phyloP scores from a whole-genome alignment of 495 filamentous ascomycete species.

The Astrocystis sublimbata region DNA sequence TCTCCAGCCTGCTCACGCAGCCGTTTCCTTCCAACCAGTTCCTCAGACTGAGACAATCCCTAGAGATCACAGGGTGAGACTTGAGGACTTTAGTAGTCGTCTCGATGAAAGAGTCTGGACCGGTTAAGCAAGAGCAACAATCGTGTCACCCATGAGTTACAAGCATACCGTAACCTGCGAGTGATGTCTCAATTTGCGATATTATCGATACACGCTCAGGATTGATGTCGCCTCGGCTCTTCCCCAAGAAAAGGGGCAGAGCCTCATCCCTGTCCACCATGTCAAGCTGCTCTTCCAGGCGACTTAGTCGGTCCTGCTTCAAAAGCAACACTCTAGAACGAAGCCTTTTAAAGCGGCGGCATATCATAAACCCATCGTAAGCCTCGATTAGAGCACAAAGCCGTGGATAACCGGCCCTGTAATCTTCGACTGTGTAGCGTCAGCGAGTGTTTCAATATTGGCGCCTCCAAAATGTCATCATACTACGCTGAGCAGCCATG shows the following conservation, averaged over 20 bases:
- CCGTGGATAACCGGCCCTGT: conserved; percentile 35
- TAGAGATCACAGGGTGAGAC: conserved; percentile 10
- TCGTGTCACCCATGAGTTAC: background rate
- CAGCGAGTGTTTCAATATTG: background rate
- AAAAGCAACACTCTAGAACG: conserved; percentile 28
- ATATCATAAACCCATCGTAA: conserved; percentile 29
- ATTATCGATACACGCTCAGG: conserved; percentile 22
- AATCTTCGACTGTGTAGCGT: conserved; percentile 34
- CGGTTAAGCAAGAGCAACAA: background rate
- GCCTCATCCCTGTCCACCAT: conserved; percentile 34
- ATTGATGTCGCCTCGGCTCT: conserved; percentile 33
- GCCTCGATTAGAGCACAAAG: conserved; percentile 33
- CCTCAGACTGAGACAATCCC: conserved; percentile 28
- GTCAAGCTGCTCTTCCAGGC: conserved; percentile 36
- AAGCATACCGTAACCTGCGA: background rate
- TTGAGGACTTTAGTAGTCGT: background rate
- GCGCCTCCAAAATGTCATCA: background rate
- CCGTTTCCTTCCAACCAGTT: conserved; percentile 34
- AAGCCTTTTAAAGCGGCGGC: conserved; percentile 32
- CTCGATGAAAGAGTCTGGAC: background rate
- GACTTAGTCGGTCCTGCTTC: conserved; percentile 35
- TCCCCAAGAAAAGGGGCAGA: conserved; percentile 33
- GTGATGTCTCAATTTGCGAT: conserved; percentile 22
- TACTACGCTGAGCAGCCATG: background rate
- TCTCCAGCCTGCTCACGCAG: conserved; percentile 32